These are phyloP conservation scores for Coleophoma cylindrospora DNA, from an alignment of 2,329 filamentous ascomycete species.

Conservation along the genomic window DNA sequence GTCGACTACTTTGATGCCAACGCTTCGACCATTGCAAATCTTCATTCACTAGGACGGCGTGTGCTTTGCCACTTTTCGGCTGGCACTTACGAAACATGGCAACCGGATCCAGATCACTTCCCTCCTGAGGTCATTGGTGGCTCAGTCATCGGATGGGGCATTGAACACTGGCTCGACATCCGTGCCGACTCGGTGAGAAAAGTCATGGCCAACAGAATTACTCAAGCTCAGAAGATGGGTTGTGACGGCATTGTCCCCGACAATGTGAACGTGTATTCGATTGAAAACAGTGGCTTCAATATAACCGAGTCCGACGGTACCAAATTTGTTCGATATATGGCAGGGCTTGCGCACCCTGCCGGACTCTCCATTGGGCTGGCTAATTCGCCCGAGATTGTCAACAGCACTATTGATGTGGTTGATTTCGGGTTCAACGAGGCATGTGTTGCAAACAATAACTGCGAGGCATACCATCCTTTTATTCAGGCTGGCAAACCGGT, in stretches of 20 bases:
- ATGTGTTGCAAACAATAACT: not conserved
- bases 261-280: not conserved
- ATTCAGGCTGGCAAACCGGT: not conserved
- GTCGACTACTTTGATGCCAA: not conserved
- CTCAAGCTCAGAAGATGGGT: not conserved
- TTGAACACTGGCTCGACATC: not conserved
- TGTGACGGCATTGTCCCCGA: not conserved
- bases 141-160: not conserved
- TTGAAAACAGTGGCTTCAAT: not conserved
- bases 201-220: not conserved
- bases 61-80: not conserved
- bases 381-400: not conserved
- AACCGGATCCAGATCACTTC: not conserved
- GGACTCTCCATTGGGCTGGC: not conserved
- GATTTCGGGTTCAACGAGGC: not conserved
- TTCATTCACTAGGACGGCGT: not conserved
- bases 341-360: not conserved
- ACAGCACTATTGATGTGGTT: not conserved
- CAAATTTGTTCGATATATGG: not conserved
- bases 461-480: not conserved
- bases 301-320: not conserved
- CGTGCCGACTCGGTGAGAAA: not conserved
- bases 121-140: not conserved
- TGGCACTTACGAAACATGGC: not conserved
- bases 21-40: not conserved